Base-by-base conservation (phyloP, 2,329 filamentous ascomycete species). In the Diaporthe longicolla region DNA sequence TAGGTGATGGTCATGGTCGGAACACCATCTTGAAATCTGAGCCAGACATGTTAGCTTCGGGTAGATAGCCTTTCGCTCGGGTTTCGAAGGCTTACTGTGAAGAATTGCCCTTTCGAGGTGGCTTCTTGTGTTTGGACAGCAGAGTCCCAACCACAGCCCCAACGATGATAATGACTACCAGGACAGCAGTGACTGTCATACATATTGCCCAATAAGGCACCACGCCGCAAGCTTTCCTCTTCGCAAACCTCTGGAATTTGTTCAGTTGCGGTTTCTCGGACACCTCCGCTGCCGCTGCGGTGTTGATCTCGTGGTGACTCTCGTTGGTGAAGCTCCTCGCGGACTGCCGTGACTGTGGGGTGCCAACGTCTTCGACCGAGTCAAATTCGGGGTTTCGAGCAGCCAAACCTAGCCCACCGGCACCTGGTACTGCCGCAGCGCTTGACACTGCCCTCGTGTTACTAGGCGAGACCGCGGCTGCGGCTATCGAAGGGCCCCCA, bases 331-430 rank as follows among this genome's bases (percentile, higher is more conserved):
- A 85, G 76, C 89, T 92, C 52, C 87, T 82, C 1, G 87, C 82
- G 0, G 89, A 90, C 63, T 86, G 85, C 9, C 86, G 86, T 19
- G 89, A 88, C 35, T 84, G 84, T 35, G 86, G 85, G 8, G 86
- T 85, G 59, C 85, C 84, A 1, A 91, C 81, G 65, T 91, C 87
- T 57, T 90, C 90, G 6, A 84, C 85, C 1, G 90, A 90, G 19
- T 89, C 87, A 80, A 91, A 92, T 77, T 92, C 90, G 0, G 90
- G 91, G 74, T 92, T 88, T 35, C 89, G 85, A 9, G 90, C 89
- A 4, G 90, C 90, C 26, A 91, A 81, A 3, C 90, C 90, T 40
- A 92, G 84, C 21, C 90, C 90, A 5, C 90, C 90, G 7, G 90
- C 89, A n/a, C 90, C 91, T 3, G 87, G 82, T 48, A 89, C 87